Conservation (phyloP, 1,139 yeast species). For the Pichiaceae sp. region DNA sequence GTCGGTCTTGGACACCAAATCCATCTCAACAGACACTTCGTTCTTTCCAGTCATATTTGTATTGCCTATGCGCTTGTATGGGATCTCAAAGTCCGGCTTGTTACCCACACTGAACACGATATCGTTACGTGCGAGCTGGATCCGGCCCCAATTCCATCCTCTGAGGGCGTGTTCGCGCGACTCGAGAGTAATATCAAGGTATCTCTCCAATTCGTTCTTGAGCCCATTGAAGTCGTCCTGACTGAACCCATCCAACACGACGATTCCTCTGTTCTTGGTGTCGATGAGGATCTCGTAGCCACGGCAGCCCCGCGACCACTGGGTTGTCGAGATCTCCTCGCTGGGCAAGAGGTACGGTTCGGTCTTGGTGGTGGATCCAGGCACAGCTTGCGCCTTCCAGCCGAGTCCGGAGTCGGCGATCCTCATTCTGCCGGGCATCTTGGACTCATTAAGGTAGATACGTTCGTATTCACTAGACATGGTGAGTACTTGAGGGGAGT, state of each 20-base stretch:
- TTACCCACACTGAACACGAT: constrained; percentile 79
- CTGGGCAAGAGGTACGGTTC: constrained; percentile 82
- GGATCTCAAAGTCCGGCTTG: constrained; percentile 86
- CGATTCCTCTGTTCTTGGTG: constrained; percentile 81
- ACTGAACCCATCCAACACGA: constrained; percentile 87
- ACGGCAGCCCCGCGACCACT: constrained; percentile 91
- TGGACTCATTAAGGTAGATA: constrained; percentile 82
- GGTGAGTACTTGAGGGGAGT: not conserved
- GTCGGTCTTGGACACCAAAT: constrained; percentile 40
- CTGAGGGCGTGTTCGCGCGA: constrained; percentile 84
- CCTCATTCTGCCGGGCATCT: constrained; percentile 81
- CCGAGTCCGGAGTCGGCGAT: constrained; percentile 94
- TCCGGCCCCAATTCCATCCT: constrained; percentile 99
- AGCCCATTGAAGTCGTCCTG: constrained; percentile 70
- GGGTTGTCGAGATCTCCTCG: constrained; percentile 69
- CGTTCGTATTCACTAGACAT: constrained; percentile 60
- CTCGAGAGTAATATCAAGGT: constrained; percentile 67
- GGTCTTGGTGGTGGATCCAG: constrained; percentile 44
- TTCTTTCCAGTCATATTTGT: constrained; percentile 89
- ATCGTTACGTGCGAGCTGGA: constrained; percentile 89
- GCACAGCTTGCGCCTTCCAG: constrained; percentile 70
- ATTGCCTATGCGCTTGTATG: constrained; percentile 71
- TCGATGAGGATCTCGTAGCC: constrained; percentile 87
- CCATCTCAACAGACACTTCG: constrained; percentile 88
- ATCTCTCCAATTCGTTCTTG: constrained; percentile 76